Conservation (phyloP, 2,329 filamentous ascomycete species). For the Xylaria sp. region DNA sequence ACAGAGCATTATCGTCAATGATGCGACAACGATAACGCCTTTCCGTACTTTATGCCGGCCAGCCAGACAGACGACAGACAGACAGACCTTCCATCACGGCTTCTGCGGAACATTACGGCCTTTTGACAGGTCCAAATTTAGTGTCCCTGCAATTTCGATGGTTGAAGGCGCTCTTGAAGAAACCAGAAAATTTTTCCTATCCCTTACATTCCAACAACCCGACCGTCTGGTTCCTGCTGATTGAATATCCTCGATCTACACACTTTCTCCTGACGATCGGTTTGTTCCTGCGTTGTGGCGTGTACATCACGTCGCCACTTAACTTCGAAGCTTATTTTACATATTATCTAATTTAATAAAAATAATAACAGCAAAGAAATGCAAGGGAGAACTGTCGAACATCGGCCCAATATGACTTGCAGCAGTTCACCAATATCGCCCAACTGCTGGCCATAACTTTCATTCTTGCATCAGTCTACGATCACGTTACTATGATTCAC, state of each 20-base stretch:
- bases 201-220: constrained; percentile 20
- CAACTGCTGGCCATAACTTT: background rate
- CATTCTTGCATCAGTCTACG: constrained; percentile 17
- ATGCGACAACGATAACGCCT: constrained; percentile 12
- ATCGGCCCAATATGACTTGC: constrained; percentile 23
- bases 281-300: constrained; percentile 37
- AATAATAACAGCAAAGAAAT: background rate
- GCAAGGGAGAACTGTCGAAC: background rate
- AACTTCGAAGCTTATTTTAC: constrained; percentile 19
- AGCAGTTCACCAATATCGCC: constrained; percentile 22
- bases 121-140: constrained; percentile 29
- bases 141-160: constrained; percentile 26
- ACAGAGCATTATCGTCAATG: constrained; percentile 11
- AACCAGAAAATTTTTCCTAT: constrained; percentile 10
- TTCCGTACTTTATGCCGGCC: background rate
- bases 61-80: no score
- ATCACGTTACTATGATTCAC: constrained; percentile 27
- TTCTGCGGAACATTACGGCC: constrained; percentile 23
- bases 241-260: constrained; percentile 15
- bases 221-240: constrained; percentile 24
- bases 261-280: constrained; percentile 38
- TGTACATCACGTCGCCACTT: constrained; percentile 33
- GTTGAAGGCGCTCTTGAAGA: background rate
- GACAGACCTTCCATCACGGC: constrained; percentile 12
- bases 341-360: background rate